Base-by-base conservation (phyloP, 2,329 filamentous ascomycete genomes). In the Paradendryphiella salina region DNA sequence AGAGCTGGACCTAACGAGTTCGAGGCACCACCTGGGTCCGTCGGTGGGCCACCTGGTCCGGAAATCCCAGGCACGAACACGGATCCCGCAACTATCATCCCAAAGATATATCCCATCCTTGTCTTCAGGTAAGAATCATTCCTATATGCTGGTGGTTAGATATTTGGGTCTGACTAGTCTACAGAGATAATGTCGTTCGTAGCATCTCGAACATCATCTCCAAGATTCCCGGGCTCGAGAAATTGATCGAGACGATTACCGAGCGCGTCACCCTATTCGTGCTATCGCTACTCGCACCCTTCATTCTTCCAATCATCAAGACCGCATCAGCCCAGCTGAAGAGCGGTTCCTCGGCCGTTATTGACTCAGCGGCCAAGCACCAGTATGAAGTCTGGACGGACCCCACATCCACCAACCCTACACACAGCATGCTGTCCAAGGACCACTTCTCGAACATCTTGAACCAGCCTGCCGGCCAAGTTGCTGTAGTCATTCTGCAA, bases 181-280 rank as follows among this genome's bases (percentile, higher is more conserved):
- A 97, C 79, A 84, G 93, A 52, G 94, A 99, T 77, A 94, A 88
- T 66, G 91, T 99, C 46, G 92, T 96, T 42, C 90, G 90, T 61
- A 83, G 86, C 33, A 91, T 99, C 72, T 90, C 85, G 66, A 83
- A 85, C 32, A 87, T 91, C 44, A 90, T 97, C 60, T 85, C 91
- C 64, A 96, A 95, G 77, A 88, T 99, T 32, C 94, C 94, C 0
- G 93, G 93, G 0, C 80, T 99, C 3, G 90, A 96, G 74, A 77
- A 86, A 54, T 79, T 96, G n/a, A 85, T 97, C 17, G 93, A 97
- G 58, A 93, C 90, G 64, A 96, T 99, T 64, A 90, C 88, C 48
- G 94, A 99, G 76, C 93, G 89, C 1, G 79, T 99, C 33, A 96
- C 93, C 0, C 81, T 96, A 5, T 97, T 97, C 70, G 84, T 99